Evolutionary conservation across 2,329 filamentous ascomycete species (phyloP).

Genomic region (Myotisia sp.): DNA sequence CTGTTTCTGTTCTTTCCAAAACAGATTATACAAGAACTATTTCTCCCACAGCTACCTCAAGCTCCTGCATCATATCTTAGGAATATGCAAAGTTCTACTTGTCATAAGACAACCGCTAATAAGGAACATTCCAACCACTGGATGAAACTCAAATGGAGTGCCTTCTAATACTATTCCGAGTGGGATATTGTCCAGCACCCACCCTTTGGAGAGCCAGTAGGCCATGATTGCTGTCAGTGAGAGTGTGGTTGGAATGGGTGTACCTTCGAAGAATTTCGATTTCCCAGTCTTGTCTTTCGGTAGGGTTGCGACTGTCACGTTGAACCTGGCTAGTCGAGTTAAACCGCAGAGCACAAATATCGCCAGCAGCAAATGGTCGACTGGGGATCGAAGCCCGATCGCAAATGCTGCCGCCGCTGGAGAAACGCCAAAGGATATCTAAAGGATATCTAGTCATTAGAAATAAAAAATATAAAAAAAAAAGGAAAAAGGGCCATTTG

Average conservation of each 20-base stretch:
- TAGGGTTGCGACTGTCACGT: constrained; percentile 78
- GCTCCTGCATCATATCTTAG: constrained; percentile 49
- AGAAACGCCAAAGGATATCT: constrained; percentile 93
- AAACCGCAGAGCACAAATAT: constrained; percentile 93
- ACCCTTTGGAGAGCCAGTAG: constrained; percentile 71
- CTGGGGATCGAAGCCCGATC: constrained; percentile 67
- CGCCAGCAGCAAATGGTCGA: constrained; percentile 66
- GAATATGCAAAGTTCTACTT: constrained; percentile 86
- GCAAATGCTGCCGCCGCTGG: constrained; percentile 79
- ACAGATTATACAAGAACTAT: too few species aligned
- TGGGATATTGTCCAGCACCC: constrained; percentile 67
- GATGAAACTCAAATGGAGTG: constrained; percentile 66
- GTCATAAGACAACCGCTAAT: constrained; percentile 90
- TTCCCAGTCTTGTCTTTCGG: constrained; percentile 89
- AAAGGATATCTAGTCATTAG: constrained; percentile 9
- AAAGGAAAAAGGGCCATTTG: constrained; percentile 2
- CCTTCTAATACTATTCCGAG: constrained; percentile 55
- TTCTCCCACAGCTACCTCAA: too few species aligned
- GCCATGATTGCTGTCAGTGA: constrained; percentile 72
- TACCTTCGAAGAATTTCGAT: constrained; percentile 90
- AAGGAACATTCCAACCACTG: constrained; percentile 64
- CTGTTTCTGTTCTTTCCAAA: too few species aligned
- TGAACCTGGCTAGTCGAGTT: constrained; percentile 88
- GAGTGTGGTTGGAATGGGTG: constrained; percentile 83
- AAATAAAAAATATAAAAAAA: constrained; percentile 2